Percentiles rank a stretch among this genome's conserved stretches.
Evolutionary conservation across 768 basidiomycete genomes (phyloP).

Genomic region (Lactarius akahatsu): DNA sequence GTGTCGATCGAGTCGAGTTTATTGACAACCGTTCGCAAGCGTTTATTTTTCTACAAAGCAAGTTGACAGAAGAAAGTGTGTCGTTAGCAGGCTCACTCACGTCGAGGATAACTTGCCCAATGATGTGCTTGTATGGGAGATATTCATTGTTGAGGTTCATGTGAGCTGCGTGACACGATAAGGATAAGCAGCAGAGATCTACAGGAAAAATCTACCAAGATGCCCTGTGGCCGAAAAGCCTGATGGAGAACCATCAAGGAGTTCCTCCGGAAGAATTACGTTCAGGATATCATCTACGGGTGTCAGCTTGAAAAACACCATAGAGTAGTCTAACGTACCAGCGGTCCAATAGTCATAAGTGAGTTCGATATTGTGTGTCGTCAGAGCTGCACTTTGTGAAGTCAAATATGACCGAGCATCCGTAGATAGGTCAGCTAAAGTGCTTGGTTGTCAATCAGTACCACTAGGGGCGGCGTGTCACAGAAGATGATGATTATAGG

Average conservation of each 20-base stretch:
- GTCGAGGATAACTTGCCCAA: constrained; percentile 90
- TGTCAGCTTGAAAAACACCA: not conserved
- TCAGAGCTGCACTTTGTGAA: constrained; percentile 54
- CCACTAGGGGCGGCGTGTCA: not conserved
- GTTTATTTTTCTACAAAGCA: constrained; percentile 73
- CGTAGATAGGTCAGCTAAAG: constrained; percentile 66
- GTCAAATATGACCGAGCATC: constrained; percentile 57
- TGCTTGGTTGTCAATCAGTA: constrained; percentile 32
- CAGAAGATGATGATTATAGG: not conserved
- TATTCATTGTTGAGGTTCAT: constrained; percentile 90
- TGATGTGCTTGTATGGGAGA: constrained; percentile 84
- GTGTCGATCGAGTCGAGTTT: constrained; percentile 85
- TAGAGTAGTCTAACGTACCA: constrained; percentile 45
- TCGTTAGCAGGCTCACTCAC: constrained; percentile 45
- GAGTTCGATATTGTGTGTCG: constrained; percentile 59
- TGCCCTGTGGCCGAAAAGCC: constrained; percentile 91
- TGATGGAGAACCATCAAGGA: constrained; percentile 76
- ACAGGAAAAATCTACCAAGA: constrained; percentile 60
- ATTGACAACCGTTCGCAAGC: constrained; percentile 88
- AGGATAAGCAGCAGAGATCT: not conserved
- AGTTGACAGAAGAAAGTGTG: constrained; percentile 5
- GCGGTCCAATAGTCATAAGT: constrained; percentile 89
- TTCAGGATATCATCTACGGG: constrained; percentile 77
- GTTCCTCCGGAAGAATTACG: constrained; percentile 74
- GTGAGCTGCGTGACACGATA: constrained; percentile 59